These are phyloP conservation scores for Carallia pectinifolia DNA, from an alignment of 345 rosid genomes.

Conservation along the genomic window DNA sequence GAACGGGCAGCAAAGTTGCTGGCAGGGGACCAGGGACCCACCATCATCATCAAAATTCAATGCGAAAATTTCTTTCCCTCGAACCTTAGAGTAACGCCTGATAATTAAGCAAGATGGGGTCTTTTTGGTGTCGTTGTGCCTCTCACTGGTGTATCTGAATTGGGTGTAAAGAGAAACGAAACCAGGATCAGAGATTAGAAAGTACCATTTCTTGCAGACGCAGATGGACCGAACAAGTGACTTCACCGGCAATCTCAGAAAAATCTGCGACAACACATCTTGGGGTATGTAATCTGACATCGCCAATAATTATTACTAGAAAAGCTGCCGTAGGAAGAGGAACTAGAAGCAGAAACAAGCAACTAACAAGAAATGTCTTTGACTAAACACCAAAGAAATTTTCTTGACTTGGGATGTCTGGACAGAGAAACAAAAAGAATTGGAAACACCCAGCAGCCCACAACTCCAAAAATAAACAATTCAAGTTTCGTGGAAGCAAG, in stretches of 20 bases:
- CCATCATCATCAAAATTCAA: conserved; percentile 4
- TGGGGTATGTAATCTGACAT: conserved; percentile 11
- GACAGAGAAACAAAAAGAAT: no score
- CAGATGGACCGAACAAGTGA: conserved; percentile 1
- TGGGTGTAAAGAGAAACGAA: conserved; percentile 14
- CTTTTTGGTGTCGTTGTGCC: no score
- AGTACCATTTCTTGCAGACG: conserved; percentile 17
- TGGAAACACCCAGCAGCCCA: no score
- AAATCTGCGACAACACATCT: conserved; percentile 10
- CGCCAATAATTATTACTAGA: background rate
- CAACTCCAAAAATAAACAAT: no score
- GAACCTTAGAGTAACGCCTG: conserved; percentile 10
- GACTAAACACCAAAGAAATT: no score
- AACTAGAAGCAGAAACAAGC: background rate
- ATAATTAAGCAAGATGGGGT: background rate
- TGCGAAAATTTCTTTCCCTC: conserved; percentile 6
- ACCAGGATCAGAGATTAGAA: conserved; percentile 4
- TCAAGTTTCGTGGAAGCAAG: no score
- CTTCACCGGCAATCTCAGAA: conserved; percentile 11
- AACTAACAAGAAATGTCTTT: no score
- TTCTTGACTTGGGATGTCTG: background rate
- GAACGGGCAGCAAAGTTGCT: background rate
- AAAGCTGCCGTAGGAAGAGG: background rate
- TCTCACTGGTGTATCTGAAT: background rate
- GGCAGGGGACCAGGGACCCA: background rate